Evolutionary conservation across 768 basidiomycete species (phyloP).

Genomic region (Phaffia australis): DNA sequence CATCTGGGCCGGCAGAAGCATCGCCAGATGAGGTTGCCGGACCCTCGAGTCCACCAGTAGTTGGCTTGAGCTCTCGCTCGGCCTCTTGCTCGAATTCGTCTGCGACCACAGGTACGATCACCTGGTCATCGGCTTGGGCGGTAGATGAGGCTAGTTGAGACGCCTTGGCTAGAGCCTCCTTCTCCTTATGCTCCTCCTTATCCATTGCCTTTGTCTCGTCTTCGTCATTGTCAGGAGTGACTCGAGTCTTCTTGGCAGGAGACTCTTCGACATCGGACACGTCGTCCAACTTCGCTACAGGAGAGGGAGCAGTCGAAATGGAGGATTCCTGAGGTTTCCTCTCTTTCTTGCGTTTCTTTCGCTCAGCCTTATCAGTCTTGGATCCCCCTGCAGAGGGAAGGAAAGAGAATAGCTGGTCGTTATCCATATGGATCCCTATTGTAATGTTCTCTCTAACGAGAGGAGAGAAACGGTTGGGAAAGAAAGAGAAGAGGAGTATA

Average conservation of each 20-base stretch:
- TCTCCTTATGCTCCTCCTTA: background rate
- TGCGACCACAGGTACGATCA: slow-evolving; percentile 58
- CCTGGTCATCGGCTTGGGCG: background rate
- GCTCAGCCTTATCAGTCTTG: slow-evolving; percentile 30
- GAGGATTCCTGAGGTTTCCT: background rate
- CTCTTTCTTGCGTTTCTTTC: slow-evolving; percentile 25
- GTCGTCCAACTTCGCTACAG: slow-evolving; percentile 6
- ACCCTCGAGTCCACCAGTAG: slow-evolving; percentile 59
- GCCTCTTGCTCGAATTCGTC: slow-evolving; percentile 94
- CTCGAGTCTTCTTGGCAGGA: slow-evolving; percentile 25
- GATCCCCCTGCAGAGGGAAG: slow-evolving; percentile 41
- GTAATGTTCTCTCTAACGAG: no score
- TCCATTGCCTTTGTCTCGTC: slow-evolving; percentile 13
- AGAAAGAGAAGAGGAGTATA: no score
- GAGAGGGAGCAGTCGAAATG: slow-evolving; percentile 16
- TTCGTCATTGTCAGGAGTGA: slow-evolving; percentile 28
- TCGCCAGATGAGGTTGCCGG: background rate
- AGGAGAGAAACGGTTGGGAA: no score
- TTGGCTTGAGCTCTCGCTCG: slow-evolving; percentile 70
- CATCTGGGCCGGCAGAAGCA: background rate
- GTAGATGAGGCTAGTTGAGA: slow-evolving; percentile 11
- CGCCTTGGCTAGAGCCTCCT: slow-evolving; percentile 14
- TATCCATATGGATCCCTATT: slow-evolving; percentile 31
- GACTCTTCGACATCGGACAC: slow-evolving; percentile 5
- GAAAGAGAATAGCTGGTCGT: slow-evolving; percentile 57